Evolutionary conservation across 2,329 filamentous ascomycete genomes (phyloP), one percentile per base, ranked within the genome.

Genomic region (Phaeoacremonium minimum): DNA sequence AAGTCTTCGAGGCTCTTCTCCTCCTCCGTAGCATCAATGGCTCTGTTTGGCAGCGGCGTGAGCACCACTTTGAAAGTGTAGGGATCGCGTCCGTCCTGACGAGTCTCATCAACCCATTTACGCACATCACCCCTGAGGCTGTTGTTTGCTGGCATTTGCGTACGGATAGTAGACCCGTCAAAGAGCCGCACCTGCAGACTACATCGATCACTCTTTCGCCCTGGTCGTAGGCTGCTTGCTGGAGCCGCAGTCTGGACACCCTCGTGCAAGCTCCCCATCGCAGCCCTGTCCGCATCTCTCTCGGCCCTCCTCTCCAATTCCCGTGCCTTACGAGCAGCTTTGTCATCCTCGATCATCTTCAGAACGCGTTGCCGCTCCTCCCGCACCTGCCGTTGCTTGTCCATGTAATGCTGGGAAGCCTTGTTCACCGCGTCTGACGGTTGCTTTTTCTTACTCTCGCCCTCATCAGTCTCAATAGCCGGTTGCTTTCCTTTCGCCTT

Each of bases 11-110:
- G 69, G 0, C 73, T 70, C 45, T 81, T 68, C 22, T 69, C 71
- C 58, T 96, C 91, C 44, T 96, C 89, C 0, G 76, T 71, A 5
- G 82, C 75, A 20, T 84, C 82, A 40, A 97, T 80, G 8, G 75
- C 78, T 44, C 77, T 79, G 55, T 83, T 93, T 2, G 88, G 87
- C 15, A 80, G 64, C 1, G 90, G 90, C 0, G 85, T 82, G 3
- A 94, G 71, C 22, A 96, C 81, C 32, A 94, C 79, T 53, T 89
- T 88, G 63, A 97, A 90, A 11, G 75, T 84, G 58, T 89, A 97
- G 0, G 88, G 86, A 11, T 69, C 57, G 18, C 71, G 66, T 15
- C 72, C 74, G 30, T 77, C 74, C 9, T 58, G 66, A 43, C 77
- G 69, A 22, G 75, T 68, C 38, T 73, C 66, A 37, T 91, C 85